Evolutionary conservation across 1,284 basidiomycete species (phyloP).

Genomic region (Mrakiaceae sp.): DNA sequence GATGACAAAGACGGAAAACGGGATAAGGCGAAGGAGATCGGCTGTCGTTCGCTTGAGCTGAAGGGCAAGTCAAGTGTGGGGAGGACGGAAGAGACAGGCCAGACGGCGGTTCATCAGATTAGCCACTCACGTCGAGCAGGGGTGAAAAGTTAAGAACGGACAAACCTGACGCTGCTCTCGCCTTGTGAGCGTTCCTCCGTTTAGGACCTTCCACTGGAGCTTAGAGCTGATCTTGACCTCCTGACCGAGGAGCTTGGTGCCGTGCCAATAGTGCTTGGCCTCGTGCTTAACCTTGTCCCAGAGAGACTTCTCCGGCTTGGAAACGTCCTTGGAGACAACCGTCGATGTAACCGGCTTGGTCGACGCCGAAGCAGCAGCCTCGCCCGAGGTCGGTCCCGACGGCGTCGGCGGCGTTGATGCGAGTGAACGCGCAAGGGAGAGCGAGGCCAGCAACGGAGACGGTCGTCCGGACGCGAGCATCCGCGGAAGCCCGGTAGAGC

Average conservation of each 20-base stretch:
- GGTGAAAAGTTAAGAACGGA: slow-evolving; percentile 17
- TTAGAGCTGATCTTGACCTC: slow-evolving; percentile 85
- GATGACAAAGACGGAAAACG: slow-evolving; percentile 88
- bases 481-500: too few relatives aligned
- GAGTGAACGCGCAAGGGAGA: too few relatives aligned
- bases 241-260: slow-evolving; percentile 84
- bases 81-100: background rate
- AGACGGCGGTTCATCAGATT: background rate
- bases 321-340: background rate
- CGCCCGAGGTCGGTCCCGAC: too few relatives aligned
- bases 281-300: slow-evolving; percentile 97
- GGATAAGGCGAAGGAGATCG: slow-evolving; percentile 83
- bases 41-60: slow-evolving; percentile 86
- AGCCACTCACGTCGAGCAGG: background rate
- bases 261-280: slow-evolving; percentile 93
- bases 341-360: too few relatives aligned
- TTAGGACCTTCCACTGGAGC: slow-evolving; percentile 82
- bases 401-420: too few relatives aligned
- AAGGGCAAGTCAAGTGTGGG: background rate
- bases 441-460: too few relatives aligned
- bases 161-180: slow-evolving; percentile 83
- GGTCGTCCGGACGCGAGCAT: too few relatives aligned
- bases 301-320: slow-evolving; percentile 20
- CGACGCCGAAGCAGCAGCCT: too few relatives aligned
- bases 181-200: slow-evolving; percentile 81